Conservation (phyloP, 371 early-diverging fungal genomes). For the Actinomortierella wolfii region DNA sequence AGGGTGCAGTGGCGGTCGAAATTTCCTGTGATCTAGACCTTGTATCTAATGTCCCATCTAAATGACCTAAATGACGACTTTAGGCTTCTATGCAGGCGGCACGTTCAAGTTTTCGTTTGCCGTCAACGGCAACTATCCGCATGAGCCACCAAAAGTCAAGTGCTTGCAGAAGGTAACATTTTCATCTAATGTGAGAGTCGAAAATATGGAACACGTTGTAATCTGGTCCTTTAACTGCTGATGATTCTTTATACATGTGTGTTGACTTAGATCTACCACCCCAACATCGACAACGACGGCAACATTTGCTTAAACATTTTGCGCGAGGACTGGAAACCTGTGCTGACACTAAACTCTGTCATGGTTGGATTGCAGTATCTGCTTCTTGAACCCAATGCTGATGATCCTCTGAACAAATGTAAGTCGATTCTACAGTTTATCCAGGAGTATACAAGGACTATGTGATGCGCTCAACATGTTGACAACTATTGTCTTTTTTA, state of each 20-base stretch:
- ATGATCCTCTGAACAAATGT: constrained; percentile 98
- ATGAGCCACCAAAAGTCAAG: constrained; percentile 97
- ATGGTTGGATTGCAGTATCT: constrained; percentile 96
- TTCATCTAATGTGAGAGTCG: too few species aligned
- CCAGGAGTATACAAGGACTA: not conserved
- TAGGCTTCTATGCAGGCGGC: constrained; percentile 94
- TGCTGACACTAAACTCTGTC: constrained; percentile 94
- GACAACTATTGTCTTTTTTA: not conserved
- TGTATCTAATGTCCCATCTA: not conserved
- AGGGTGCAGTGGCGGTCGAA: too few species aligned
- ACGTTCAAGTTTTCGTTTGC: constrained; percentile 92
- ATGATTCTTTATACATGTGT: constrained; percentile 16
- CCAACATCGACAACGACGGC: constrained; percentile 98
- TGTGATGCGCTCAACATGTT: too few species aligned
- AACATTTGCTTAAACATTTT: constrained; percentile 99
- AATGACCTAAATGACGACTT: not conserved
- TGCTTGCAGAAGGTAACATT: constrained; percentile 91
- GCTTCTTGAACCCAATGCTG: constrained; percentile 98
- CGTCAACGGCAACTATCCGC: constrained; percentile 96
- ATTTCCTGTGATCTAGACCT: too few species aligned
- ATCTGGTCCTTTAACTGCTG: constrained; percentile 1
- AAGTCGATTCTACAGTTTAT: too few species aligned
- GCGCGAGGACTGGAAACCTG: constrained; percentile 99
- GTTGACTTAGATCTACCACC: constrained; percentile 90
- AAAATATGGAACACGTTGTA: not conserved